phyloP scores from a whole-genome alignment of 2,329 filamentous ascomycete species.

The Lecanicillium sp. region DNA sequence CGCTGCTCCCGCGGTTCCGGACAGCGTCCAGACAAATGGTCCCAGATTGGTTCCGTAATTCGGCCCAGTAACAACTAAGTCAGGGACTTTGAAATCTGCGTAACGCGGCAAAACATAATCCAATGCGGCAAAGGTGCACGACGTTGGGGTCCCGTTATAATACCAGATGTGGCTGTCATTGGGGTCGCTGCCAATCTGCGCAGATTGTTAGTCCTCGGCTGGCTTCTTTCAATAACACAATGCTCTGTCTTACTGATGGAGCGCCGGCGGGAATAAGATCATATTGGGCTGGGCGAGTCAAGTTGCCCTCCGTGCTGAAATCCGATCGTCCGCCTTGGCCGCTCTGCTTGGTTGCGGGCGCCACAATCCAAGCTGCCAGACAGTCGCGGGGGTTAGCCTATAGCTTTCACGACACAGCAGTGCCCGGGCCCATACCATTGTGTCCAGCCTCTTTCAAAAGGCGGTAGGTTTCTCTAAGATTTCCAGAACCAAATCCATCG shows the following conservation, averaged over 20 bases:
- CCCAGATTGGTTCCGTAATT: slow-evolving; percentile 49
- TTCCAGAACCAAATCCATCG: slow-evolving; percentile 22
- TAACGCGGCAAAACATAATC: slow-evolving; percentile 47
- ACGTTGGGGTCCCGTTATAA: slow-evolving; percentile 51
- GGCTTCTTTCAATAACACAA: neutral
- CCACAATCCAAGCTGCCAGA: slow-evolving; percentile 23
- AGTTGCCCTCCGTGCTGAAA: slow-evolving; percentile 19
- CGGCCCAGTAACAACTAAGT: slow-evolving; percentile 47
- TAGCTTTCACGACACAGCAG: no score
- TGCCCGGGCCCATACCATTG: slow-evolving; percentile 11
- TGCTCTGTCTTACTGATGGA: slow-evolving; percentile 16
- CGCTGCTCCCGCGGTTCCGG: slow-evolving; percentile 40
- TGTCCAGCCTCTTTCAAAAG: slow-evolving; percentile 20
- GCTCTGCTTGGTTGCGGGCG: slow-evolving; percentile 21
- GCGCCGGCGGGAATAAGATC: slow-evolving; percentile 20
- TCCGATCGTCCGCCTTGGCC: slow-evolving; percentile 20
- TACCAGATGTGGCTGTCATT: slow-evolving; percentile 49
- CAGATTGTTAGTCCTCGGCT: neutral
- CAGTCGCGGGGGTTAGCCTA: neutral
- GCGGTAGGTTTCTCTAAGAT: slow-evolving; percentile 21
- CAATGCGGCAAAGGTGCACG: slow-evolving; percentile 47
- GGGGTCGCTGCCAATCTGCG: slow-evolving; percentile 37
- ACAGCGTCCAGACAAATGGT: slow-evolving; percentile 44
- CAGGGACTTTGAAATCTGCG: slow-evolving; percentile 38
- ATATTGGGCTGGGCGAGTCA: slow-evolving; percentile 18